A percentile compares a stretch with the other conserved stretches of the same genome.
phyloP scores from a whole-genome alignment of 116 monocot genomes.

The Dioscorea cayenensis region DNA sequence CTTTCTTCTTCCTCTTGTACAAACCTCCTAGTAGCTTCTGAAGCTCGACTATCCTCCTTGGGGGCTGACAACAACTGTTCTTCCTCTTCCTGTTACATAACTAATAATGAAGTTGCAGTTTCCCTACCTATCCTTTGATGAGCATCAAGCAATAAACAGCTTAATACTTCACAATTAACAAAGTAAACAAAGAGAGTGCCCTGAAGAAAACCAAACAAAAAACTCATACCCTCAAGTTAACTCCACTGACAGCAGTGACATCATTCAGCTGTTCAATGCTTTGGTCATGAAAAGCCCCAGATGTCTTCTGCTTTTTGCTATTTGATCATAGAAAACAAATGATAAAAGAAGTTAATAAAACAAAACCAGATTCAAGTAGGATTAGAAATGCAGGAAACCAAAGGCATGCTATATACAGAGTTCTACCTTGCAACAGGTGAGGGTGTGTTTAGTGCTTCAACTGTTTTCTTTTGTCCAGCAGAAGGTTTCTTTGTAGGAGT shows the following conservation, averaged over 20 bases:
- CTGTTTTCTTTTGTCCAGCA: constrained; percentile 78
- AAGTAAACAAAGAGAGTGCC: not conserved
- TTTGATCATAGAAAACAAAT: not conserved
- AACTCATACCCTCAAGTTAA: constrained; percentile 69
- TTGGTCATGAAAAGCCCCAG: constrained; percentile 65
- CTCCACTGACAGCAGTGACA: constrained; percentile 96
- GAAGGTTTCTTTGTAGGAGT: constrained; percentile 65
- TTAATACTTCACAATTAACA: not conserved
- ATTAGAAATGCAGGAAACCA: not conserved
- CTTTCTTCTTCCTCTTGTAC: constrained; percentile 95
- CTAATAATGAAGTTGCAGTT: not conserved
- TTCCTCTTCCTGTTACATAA: constrained; percentile 78
- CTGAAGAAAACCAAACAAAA: not conserved
- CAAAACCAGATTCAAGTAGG: not conserved
- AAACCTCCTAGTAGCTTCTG: constrained; percentile 77
- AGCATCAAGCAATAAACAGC: not conserved
- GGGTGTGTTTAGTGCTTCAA: constrained; percentile 52
- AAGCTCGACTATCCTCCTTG: constrained; percentile 78
- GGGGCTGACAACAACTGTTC: constrained; percentile 80
- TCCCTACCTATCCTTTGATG: no score
- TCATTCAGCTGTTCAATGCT: constrained; percentile 96
- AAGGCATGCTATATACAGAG: not conserved
- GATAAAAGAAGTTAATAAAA: not conserved
- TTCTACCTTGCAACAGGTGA: constrained; percentile 54
- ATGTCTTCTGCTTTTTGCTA: constrained; percentile 89